phyloP scores from a whole-genome alignment of 2,329 filamentous ascomycete species.

The Tricladium varicosporioides region DNA sequence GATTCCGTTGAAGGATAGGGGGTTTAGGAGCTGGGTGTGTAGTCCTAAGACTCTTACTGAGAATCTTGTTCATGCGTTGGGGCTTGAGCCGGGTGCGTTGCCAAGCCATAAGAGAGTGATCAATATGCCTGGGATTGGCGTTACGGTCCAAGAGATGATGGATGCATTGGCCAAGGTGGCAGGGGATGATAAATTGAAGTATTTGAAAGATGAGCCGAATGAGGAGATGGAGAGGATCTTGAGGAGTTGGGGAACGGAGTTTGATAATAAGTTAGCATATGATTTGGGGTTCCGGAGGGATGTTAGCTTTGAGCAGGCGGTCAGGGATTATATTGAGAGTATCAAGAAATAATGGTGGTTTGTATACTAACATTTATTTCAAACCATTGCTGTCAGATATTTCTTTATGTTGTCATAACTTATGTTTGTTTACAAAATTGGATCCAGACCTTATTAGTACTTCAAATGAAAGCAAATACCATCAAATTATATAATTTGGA shows the following conservation, averaged over 20 bases:
- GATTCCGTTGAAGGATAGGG: constrained; percentile 49
- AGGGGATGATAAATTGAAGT: constrained; percentile 50
- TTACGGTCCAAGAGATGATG: constrained; percentile 59
- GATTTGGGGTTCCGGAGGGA: constrained; percentile 51
- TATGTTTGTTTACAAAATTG: no score
- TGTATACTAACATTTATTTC: no score
- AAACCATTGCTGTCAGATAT: no score
- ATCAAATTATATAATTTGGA: no score
- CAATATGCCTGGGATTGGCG: constrained; percentile 56
- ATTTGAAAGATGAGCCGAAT: constrained; percentile 54
- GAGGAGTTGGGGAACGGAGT: constrained; percentile 57
- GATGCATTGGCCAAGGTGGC: constrained; percentile 55
- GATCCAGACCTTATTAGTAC: no score
- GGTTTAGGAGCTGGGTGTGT: constrained; percentile 52
- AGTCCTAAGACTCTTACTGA: constrained; percentile 51
- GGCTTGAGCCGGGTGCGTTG: constrained; percentile 41
- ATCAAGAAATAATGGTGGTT: constrained; percentile 19
- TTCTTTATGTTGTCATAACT: no score
- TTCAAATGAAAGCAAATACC: no score
- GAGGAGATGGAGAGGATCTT: constrained; percentile 54
- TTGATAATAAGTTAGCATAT: constrained; percentile 51
- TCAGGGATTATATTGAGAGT: constrained; percentile 48
- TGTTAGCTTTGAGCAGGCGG: constrained; percentile 50
- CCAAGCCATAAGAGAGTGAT: constrained; percentile 49
- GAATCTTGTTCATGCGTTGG: constrained; percentile 49